Percentiles rank a stretch among this genome's conserved stretches.
Evolutionary conservation across 495 filamentous ascomycete genomes (phyloP).

Genomic region (Penicillium pulvis): DNA sequence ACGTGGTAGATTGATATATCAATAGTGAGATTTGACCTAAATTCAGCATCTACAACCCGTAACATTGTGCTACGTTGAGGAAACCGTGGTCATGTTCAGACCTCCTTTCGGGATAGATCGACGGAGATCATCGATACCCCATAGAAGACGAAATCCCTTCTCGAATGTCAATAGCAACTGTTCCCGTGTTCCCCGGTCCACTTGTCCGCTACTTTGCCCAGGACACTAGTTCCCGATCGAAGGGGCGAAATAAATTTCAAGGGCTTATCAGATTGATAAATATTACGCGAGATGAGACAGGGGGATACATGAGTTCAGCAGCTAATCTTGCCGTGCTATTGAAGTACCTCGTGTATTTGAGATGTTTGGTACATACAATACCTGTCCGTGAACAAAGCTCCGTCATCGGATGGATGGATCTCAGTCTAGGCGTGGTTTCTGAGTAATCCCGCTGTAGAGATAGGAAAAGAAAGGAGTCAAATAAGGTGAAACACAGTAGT

Average conservation of each 20-base stretch:
- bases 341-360: conserved; percentile 6
- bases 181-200: conserved; percentile 10
- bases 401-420: conserved; percentile 36
- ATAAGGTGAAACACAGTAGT: background rate
- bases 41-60: too few species aligned
- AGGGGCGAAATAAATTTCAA: conserved; percentile 8
- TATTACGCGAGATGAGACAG: conserved; percentile 3
- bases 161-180: conserved; percentile 11
- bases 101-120: background rate
- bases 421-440: conserved; percentile 2
- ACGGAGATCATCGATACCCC: background rate
- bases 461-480: background rate
- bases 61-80: too few species aligned
- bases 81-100: background rate
- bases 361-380: conserved; percentile 3
- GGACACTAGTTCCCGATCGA: conserved; percentile 20
- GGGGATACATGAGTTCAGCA: conserved; percentile 3
- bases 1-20: too few species aligned
- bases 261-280: conserved; percentile 37
- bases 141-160: conserved; percentile 5
- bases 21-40: too few species aligned
- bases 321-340: too few species aligned
- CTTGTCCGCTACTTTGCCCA: conserved; percentile 3
- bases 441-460: conserved; percentile 6
- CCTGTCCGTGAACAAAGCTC: conserved; percentile 14